These are phyloP conservation scores for Blastomyces emzantsi DNA, from an alignment of 2,329 filamentous ascomycete genomes.

Conservation along the genomic window DNA sequence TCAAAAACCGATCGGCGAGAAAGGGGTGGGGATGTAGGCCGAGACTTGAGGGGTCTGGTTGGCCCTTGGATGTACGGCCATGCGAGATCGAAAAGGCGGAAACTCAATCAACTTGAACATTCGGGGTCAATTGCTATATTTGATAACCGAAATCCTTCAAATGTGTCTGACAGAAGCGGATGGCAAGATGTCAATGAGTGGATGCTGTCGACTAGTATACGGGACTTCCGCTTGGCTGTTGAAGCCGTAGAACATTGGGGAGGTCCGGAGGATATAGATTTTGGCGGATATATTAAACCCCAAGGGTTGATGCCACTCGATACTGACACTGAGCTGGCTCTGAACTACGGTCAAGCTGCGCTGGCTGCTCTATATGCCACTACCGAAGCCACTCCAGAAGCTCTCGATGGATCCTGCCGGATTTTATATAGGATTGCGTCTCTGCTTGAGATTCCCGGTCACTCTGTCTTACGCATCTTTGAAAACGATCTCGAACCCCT, in stretches of 20 bases:
- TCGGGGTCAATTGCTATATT: conserved; percentile 24
- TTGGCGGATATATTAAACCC: conserved; percentile 45
- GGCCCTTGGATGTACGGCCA: conserved; percentile 56
- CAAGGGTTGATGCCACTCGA: conserved; percentile 33
- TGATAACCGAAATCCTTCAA: not conserved
- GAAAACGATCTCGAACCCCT: conserved; percentile 24
- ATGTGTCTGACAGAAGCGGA: conserved; percentile 25
- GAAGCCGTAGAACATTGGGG: conserved; percentile 49
- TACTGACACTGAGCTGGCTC: conserved; percentile 32
- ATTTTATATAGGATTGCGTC: conserved; percentile 44
- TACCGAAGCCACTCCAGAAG: conserved; percentile 36
- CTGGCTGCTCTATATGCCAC: conserved; percentile 52
- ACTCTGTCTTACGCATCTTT: conserved; percentile 24
- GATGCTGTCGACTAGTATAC: conserved; percentile 46
- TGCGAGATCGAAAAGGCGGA: conserved; percentile 46
- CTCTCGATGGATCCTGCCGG: conserved; percentile 41
- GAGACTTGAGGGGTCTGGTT: conserved; percentile 50
- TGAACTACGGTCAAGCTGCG: conserved; percentile 48
- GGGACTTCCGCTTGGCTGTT: conserved; percentile 43
- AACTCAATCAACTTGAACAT: conserved; percentile 30
- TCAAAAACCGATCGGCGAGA: conserved; percentile 32
- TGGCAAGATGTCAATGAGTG: conserved; percentile 54
- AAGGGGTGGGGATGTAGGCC: conserved; percentile 35
- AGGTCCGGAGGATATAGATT: conserved; percentile 51
- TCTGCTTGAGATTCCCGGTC: conserved; percentile 43